These are phyloP conservation scores for Mycosphaerella sp. DNA, from an alignment of 2,329 filamentous ascomycete species.

Conservation along the genomic window DNA sequence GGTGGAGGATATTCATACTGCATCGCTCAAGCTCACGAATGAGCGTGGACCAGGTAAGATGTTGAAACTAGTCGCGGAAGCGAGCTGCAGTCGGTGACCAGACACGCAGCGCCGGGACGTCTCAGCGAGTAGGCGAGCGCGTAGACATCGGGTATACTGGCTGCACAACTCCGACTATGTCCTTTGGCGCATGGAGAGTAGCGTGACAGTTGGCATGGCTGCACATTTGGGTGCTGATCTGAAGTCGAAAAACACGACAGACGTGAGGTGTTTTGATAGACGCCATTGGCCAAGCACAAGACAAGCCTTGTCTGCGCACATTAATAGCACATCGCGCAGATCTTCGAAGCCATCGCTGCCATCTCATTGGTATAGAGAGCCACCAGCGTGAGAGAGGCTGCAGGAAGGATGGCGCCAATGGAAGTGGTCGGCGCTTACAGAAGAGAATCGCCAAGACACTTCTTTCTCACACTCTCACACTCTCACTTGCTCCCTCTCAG, in stretches of 20 bases:
- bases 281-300: constrained; percentile 14
- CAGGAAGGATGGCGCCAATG: constrained; percentile 8
- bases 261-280: constrained; percentile 7
- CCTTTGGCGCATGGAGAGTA: constrained; percentile 7
- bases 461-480: no score
- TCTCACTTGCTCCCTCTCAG: no score
- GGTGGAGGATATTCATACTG: constrained; percentile 30
- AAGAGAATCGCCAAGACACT: not conserved
- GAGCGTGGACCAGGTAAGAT: constrained; percentile 18
- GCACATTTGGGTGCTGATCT: constrained; percentile 11
- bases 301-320: constrained; percentile 8
- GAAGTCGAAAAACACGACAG: constrained; percentile 9
- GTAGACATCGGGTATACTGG: constrained; percentile 15
- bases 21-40: constrained; percentile 18
- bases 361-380: constrained; percentile 5
- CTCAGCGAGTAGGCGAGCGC: constrained; percentile 24
- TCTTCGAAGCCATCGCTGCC: not conserved
- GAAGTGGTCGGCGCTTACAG: constrained; percentile 5
- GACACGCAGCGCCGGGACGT: constrained; percentile 13
- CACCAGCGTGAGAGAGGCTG: constrained; percentile 9
- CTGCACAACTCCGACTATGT: constrained; percentile 11
- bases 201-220: constrained; percentile 11
- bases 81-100: constrained; percentile 14
- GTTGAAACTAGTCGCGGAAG: constrained; percentile 16
- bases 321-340: constrained; percentile 11